A percentile compares a stretch with the other conserved stretches of the same genome.
Conservation (phyloP, 345 rosid species). For the Moricandia arvensis region DNA sequence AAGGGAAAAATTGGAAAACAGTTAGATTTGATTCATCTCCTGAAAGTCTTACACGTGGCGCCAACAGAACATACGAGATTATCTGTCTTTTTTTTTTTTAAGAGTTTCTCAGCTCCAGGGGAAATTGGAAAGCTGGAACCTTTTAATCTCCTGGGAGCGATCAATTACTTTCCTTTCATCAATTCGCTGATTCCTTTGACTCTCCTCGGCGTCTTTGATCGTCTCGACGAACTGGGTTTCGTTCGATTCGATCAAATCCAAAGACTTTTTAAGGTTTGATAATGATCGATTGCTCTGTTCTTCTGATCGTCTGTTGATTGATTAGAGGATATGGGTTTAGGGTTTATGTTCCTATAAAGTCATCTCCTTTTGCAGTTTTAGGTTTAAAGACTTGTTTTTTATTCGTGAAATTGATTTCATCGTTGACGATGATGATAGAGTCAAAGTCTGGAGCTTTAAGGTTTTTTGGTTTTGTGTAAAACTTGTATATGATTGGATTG, state of each 20-base stretch:
- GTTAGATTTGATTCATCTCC: background rate
- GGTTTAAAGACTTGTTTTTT: background rate
- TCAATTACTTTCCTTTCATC: constrained; percentile 9
- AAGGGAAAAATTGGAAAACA: background rate
- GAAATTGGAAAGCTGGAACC: constrained; percentile 15
- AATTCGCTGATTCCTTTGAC: background rate
- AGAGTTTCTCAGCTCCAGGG: constrained; percentile 19
- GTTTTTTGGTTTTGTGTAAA: background rate
- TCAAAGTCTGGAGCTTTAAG: background rate
- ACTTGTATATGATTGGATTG: background rate
- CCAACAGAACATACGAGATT: background rate
- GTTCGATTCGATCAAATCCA: constrained; percentile 4
- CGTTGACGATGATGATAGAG: constrained; percentile 5
- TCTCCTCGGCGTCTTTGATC: constrained; percentile 18
- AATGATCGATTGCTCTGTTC: constrained; percentile 12
- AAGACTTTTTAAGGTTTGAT: constrained; percentile 10
- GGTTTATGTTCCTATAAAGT: background rate
- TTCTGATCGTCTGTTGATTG: constrained; percentile 1
- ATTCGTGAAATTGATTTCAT: background rate
- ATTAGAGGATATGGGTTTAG: constrained; percentile 17
- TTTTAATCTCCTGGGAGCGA: constrained; percentile 4
- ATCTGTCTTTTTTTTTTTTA: background rate
- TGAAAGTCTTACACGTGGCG: constrained; percentile 26
- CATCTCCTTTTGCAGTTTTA: background rate
- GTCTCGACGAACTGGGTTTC: constrained; percentile 15